These are phyloP conservation scores for Rhizopogon vesiculosus DNA, from an alignment of 768 basidiomycete species.

Conservation along the genomic window DNA sequence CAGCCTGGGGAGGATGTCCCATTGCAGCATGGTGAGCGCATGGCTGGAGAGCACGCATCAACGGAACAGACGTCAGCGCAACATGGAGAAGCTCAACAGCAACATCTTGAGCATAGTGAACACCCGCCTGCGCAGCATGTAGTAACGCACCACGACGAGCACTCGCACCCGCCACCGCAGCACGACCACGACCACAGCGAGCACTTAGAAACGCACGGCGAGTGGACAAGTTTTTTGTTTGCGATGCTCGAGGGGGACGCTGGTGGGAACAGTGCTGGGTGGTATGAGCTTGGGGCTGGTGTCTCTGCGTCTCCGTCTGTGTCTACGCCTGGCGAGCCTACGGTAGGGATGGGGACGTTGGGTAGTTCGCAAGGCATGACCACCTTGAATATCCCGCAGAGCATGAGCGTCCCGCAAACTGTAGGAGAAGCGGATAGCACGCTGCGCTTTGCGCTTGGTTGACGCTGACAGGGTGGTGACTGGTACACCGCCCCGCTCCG, in stretches of 20 bases:
- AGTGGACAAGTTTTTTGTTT: conserved; percentile 29
- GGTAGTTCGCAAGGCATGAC: conserved; percentile 7
- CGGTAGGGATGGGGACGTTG: neutral
- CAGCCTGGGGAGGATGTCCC: no score
- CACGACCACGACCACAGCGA: conserved; percentile 3
- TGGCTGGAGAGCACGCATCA: no score
- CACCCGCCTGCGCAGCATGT: no score
- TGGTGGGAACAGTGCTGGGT: conserved; percentile 11
- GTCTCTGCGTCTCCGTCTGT: conserved; percentile 10
- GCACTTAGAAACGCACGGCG: conserved; percentile 9
- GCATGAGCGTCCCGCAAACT: conserved; percentile 4
- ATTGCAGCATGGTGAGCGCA: no score
- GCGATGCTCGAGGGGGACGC: conserved; percentile 29
- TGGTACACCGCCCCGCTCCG: no score
- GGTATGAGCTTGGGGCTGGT: conserved; percentile 26
- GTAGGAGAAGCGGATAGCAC: conserved; percentile 24
- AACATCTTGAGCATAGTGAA: no score
- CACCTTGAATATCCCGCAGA: conserved; percentile 3
- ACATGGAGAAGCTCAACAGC: no score
- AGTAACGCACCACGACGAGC: conserved; percentile 7
- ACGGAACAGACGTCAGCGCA: no score
- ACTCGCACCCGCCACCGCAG: neutral
- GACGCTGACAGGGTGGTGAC: neutral
- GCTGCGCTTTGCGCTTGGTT: conserved; percentile 26
- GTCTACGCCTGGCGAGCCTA: conserved; percentile 2